Evolutionary conservation across 306 rosid genomes (phyloP).

Genomic region (Cucumis melo): DNA sequence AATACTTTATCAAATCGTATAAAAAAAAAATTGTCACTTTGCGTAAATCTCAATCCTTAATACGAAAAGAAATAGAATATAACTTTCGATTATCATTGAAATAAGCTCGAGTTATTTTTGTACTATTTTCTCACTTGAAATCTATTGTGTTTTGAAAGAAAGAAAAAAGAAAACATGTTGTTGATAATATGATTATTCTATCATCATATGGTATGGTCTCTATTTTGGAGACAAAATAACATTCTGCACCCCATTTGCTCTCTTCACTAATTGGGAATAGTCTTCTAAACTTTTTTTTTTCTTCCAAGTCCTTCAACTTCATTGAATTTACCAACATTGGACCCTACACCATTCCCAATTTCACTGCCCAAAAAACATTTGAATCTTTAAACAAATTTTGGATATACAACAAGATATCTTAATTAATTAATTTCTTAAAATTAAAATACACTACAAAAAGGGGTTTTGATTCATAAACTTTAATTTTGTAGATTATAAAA

Average conservation of each 20-base stretch:
- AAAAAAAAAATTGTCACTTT: too few species aligned
- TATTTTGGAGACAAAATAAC: not conserved
- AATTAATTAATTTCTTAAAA: not conserved
- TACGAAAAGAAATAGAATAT: too few species aligned
- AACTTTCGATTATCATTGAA: too few species aligned
- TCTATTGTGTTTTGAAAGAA: too few species aligned
- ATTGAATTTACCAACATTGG: not conserved
- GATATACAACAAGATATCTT: not conserved
- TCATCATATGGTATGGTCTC: constrained; percentile 1
- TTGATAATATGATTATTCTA: not conserved
- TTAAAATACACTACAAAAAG: not conserved
- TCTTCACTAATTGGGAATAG: not conserved
- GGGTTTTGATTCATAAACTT: too few species aligned
- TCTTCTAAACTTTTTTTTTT: not conserved
- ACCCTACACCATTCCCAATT: not conserved
- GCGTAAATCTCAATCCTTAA: too few species aligned
- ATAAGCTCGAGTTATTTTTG: too few species aligned
- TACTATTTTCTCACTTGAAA: not conserved
- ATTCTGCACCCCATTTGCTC: not conserved
- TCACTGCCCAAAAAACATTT: too few species aligned
- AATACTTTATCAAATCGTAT: too few species aligned
- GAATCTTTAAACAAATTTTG: not conserved
- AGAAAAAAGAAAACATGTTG: not conserved
- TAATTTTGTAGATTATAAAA: not conserved
- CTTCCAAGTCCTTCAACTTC: not conserved